Evolutionary conservation across 345 rosid species (phyloP).

Genomic region (Tarenaya hassleriana): DNA sequence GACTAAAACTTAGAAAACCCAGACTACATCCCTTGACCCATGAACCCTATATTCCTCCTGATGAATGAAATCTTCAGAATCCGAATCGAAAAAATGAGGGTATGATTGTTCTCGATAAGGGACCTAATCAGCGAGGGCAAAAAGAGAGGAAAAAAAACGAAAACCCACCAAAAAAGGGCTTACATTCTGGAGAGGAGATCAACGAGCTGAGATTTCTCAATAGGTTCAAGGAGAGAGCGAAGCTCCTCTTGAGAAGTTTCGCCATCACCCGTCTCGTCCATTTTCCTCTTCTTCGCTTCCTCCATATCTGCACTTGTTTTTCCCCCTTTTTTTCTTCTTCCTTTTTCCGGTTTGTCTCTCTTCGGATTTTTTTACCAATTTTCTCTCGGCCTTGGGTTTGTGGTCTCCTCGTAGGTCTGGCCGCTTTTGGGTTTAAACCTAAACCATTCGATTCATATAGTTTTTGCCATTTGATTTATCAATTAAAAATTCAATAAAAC

Average conservation of each 20-base stretch:
- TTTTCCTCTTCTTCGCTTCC: conserved; percentile 51
- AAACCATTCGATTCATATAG: too few species aligned
- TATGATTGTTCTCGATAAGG: neutral
- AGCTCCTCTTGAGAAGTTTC: conserved; percentile 33
- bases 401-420: too few species aligned
- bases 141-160: neutral
- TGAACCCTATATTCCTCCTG: neutral
- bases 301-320: conserved; percentile 29
- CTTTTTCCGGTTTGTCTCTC: too few species aligned
- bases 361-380: too few species aligned
- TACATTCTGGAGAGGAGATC: conserved; percentile 60
- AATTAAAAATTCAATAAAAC: too few species aligned
- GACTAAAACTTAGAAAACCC: neutral
- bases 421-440: too few species aligned
- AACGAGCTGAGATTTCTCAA: conserved; percentile 57
- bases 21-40: neutral
- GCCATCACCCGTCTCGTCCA: conserved; percentile 37
- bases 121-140: too few species aligned
- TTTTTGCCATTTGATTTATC: too few species aligned
- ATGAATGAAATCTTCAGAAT: neutral
- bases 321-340: neutral
- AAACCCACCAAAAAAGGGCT: conserved; percentile 7
- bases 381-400: too few species aligned
- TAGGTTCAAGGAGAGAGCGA: conserved; percentile 55
- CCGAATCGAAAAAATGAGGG: neutral